phyloP scores from a whole-genome alignment of 371 early-diverging fungal genomes.

The Apophysomyces variabilis region DNA sequence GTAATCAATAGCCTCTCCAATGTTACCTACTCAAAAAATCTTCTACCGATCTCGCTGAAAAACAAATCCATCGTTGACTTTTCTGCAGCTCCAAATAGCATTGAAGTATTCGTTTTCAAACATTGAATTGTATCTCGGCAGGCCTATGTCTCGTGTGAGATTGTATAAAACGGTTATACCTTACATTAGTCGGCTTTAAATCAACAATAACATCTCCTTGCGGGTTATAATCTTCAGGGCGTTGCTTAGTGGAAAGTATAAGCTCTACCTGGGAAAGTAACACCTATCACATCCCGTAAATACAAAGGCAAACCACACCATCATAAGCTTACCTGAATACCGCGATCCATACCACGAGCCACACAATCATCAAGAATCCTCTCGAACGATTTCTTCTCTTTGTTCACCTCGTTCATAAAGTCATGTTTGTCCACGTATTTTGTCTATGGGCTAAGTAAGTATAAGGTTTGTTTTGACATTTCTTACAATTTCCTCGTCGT shows the following conservation, averaged over 20 bases:
- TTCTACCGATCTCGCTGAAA: slow-evolving; percentile 83
- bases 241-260: slow-evolving; percentile 70
- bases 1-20: neutral
- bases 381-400: slow-evolving; percentile 86
- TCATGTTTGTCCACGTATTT: slow-evolving; percentile 80
- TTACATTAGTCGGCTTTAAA: slow-evolving; percentile 71
- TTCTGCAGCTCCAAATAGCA: slow-evolving; percentile 79
- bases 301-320: neutral
- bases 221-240: slow-evolving; percentile 73
- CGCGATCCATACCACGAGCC: slow-evolving; percentile 84
- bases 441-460: slow-evolving; percentile 14
- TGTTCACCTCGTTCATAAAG: slow-evolving; percentile 80
- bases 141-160: slow-evolving; percentile 35
- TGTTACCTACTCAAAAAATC: slow-evolving; percentile 79
- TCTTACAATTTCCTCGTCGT: slow-evolving; percentile 65
- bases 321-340: slow-evolving; percentile 63
- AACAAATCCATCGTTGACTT: slow-evolving; percentile 90
- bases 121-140: slow-evolving; percentile 77
- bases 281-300: slow-evolving; percentile 35
- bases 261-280: slow-evolving; percentile 79
- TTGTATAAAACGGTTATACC: neutral
- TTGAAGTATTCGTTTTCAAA: slow-evolving; percentile 74
- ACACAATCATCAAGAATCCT: slow-evolving; percentile 81
- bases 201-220: slow-evolving; percentile 48
- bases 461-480: neutral